phyloP scores from a whole-genome alignment of 1,139 yeast genomes.

The Scheffersomyces titani region DNA sequence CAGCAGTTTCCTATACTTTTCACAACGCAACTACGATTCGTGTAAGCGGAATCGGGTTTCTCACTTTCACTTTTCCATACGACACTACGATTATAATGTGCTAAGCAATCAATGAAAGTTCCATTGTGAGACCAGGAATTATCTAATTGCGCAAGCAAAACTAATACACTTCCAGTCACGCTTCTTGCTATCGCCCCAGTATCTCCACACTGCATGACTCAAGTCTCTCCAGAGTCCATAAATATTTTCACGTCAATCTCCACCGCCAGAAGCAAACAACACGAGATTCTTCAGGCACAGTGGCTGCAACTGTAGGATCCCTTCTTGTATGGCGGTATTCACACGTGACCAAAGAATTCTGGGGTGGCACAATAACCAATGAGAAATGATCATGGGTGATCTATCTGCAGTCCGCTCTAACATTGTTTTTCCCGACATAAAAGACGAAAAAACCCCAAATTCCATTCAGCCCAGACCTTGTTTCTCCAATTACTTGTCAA shows the following conservation, averaged over 20 bases:
- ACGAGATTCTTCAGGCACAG: neutral
- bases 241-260: neutral
- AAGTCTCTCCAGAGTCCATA: neutral
- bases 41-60: too few relatives aligned
- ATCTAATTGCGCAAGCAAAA: neutral
- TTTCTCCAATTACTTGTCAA: slow-evolving; percentile 1
- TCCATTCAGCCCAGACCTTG: neutral
- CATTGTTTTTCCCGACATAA: neutral
- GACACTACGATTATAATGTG: too few relatives aligned
- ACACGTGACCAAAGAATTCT: neutral
- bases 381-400: neutral
- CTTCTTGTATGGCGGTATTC: neutral
- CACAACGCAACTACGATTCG: too few relatives aligned
- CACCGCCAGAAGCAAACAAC: neutral
- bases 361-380: slow-evolving; percentile 1
- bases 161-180: neutral
- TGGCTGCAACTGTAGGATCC: neutral
- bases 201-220: neutral
- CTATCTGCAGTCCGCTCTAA: neutral
- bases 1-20: too few relatives aligned
- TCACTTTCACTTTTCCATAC: too few relatives aligned
- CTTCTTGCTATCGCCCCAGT: neutral
- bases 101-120: neutral
- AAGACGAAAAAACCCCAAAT: neutral
- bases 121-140: neutral